Percentiles rank a stretch among this genome's conserved stretches.
Evolutionary conservation across 148 eudicot genomes (phyloP).

Genomic region (Camellia granthamiana): DNA sequence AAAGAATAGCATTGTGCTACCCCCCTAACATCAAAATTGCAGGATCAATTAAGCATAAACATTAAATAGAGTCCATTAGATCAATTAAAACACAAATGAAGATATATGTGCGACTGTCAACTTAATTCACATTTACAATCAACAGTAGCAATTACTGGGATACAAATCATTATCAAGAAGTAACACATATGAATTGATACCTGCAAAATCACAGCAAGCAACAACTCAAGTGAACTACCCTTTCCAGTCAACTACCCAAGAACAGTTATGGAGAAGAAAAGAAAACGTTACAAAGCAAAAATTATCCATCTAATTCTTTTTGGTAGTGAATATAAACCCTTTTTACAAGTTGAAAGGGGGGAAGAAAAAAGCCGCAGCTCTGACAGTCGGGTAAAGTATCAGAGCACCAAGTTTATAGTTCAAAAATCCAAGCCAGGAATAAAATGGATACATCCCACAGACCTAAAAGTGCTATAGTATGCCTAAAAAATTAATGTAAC

Average conservation of each 20-base stretch:
- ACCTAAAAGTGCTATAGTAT: not conserved
- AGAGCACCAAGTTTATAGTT: not conserved
- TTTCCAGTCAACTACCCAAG: too few species aligned
- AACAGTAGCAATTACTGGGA: not conserved
- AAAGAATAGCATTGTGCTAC: constrained; percentile 54
- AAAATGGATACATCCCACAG: not conserved
- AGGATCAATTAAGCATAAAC: constrained; percentile 6
- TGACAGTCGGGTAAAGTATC: not conserved
- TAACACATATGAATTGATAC: not conserved
- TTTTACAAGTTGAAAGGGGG: not conserved
- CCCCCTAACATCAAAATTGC: constrained; percentile 42
- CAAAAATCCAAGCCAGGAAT: not conserved
- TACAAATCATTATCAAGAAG: not conserved
- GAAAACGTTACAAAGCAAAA: not conserved
- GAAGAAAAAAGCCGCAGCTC: not conserved
- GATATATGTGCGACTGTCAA: not conserved
- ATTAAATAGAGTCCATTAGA: constrained; percentile 7
- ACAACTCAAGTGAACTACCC: not conserved
- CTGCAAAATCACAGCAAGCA: not conserved
- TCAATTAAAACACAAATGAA: not conserved
- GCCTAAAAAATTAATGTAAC: constrained; percentile 2
- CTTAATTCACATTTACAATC: not conserved
- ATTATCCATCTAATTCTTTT: not conserved
- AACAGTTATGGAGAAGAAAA: not conserved
- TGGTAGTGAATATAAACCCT: not conserved